A percentile compares a stretch with the other conserved stretches of the same genome.
Evolutionary conservation across 345 rosid species (phyloP).

Genomic region (Citrus medica): DNA sequence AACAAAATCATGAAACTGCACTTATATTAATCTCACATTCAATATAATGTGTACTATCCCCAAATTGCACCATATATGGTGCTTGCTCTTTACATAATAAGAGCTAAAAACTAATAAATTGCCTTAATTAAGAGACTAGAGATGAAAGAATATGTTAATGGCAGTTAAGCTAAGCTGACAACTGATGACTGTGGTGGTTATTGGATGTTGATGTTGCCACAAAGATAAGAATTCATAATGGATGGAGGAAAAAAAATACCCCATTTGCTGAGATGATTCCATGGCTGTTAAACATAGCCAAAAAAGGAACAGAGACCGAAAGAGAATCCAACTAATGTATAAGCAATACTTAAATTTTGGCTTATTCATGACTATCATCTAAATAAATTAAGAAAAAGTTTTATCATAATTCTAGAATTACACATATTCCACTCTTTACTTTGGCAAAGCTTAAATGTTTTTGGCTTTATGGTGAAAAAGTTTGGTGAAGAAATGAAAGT

Average conservation of each 20-base stretch:
- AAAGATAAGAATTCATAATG: background rate
- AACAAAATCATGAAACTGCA: too few species aligned
- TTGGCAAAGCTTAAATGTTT: too few species aligned
- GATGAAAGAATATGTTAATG: background rate
- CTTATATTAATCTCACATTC: too few species aligned
- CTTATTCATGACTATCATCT: background rate
- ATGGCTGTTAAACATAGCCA: background rate
- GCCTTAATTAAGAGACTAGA: too few species aligned
- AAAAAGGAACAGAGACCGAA: background rate
- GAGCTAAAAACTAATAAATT: too few species aligned
- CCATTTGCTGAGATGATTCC: background rate
- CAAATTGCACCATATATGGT: too few species aligned
- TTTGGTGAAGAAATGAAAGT: background rate
- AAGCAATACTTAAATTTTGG: background rate
- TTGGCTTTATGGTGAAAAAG: slow-evolving; percentile 6
- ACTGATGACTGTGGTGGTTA: background rate
- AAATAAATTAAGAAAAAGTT: too few species aligned
- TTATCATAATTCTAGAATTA: background rate
- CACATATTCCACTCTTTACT: background rate
- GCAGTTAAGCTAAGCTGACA: background rate
- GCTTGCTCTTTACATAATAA: too few species aligned
- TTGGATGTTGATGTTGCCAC: background rate
- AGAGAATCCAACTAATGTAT: background rate
- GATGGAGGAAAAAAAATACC: background rate
- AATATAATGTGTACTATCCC: too few species aligned